Evolutionary conservation across 2,329 filamentous ascomycete genomes (phyloP).

Genomic region (Elsinoe perseae): DNA sequence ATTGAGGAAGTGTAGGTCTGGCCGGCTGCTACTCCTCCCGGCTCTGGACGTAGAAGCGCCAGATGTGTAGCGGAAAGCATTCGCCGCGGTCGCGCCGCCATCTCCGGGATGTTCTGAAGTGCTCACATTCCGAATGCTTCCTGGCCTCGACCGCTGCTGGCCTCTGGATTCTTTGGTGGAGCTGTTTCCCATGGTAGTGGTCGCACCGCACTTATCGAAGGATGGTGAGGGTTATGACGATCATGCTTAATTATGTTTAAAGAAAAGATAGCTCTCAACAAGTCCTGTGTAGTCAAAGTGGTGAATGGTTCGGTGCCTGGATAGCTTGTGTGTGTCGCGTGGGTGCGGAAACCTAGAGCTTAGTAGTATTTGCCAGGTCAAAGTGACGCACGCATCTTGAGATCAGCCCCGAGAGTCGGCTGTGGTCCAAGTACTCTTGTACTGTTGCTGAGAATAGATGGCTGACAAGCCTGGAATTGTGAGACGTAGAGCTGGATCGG

Average conservation of each 20-base stretch:
- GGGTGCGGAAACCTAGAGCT: slow-evolving; percentile 14
- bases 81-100: slow-evolving; percentile 20
- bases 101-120: slow-evolving; percentile 24
- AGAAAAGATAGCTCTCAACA: background rate
- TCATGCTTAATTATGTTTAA: slow-evolving; percentile 12
- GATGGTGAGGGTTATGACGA: slow-evolving; percentile 15
- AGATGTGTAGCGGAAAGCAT: slow-evolving; percentile 25
- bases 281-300: background rate
- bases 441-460: slow-evolving; percentile 4
- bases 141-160: slow-evolving; percentile 27
- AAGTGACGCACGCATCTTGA: slow-evolving; percentile 15
- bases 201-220: slow-evolving; percentile 1
- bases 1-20: slow-evolving; percentile 52
- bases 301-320: slow-evolving; percentile 6
- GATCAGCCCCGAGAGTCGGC: slow-evolving; percentile 5
- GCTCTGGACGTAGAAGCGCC: slow-evolving; percentile 38
- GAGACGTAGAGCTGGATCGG: background rate
- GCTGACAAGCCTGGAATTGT: background rate
- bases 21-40: slow-evolving; percentile 44
- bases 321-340: slow-evolving; percentile 17
- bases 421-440: slow-evolving; percentile 2
- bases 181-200: slow-evolving; percentile 39
- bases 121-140: slow-evolving; percentile 28
- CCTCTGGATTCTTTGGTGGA: slow-evolving; percentile 41
- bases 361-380: slow-evolving; percentile 12